Conservation (phyloP, 2,329 filamentous ascomycete genomes). For the Diaporthe sp. region DNA sequence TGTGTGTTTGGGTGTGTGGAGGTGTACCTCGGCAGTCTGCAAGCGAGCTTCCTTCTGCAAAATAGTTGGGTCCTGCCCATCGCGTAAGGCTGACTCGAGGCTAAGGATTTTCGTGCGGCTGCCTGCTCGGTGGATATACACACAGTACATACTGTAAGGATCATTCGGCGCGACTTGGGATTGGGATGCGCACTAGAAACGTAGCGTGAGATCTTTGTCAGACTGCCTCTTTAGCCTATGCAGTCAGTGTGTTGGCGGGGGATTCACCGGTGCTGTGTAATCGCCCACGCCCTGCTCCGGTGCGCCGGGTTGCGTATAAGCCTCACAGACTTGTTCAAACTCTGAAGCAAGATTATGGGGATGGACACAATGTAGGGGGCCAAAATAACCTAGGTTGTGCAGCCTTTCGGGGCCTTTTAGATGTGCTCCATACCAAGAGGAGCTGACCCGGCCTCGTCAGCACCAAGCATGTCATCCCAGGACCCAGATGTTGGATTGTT, state of each 20-base stretch:
- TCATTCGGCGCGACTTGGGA: slow-evolving; percentile 6
- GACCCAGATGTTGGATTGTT: neutral
- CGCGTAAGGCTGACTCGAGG: slow-evolving; percentile 19
- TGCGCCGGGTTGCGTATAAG: neutral
- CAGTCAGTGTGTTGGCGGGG: neutral
- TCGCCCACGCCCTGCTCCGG: neutral
- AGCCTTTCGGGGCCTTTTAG: too few species aligned
- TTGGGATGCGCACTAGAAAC: slow-evolving; percentile 10
- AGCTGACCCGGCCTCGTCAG: neutral
- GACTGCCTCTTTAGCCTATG: neutral
- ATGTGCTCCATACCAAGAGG: too few species aligned
- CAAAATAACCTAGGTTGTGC: neutral
- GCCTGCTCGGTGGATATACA: neutral
- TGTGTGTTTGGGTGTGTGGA: too few species aligned
- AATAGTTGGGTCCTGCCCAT: neutral
- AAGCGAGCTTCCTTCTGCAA: neutral
- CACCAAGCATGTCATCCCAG: too few species aligned
- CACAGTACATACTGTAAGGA: neutral
- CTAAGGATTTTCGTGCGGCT: neutral
- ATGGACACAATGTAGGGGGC: neutral
- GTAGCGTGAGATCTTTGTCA: neutral
- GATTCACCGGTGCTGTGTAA: neutral
- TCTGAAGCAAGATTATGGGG: neutral
- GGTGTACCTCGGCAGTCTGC: slow-evolving; percentile 11
- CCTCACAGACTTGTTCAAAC: neutral